These are phyloP conservation scores for Epichloe festucae DNA, from an alignment of 2,329 filamentous ascomycete genomes.

Conservation along the genomic window DNA sequence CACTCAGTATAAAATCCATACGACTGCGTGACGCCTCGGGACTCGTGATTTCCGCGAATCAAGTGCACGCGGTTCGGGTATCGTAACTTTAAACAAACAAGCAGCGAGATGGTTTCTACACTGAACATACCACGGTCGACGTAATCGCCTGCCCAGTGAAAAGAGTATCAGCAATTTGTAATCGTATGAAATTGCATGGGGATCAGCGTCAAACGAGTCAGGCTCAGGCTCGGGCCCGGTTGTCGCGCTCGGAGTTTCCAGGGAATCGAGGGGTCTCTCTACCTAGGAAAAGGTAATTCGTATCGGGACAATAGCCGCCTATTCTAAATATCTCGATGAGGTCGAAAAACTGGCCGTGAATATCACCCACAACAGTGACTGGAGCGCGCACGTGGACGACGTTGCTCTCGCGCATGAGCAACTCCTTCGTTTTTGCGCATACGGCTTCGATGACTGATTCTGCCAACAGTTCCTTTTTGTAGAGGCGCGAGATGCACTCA, in stretches of 20 bases:
- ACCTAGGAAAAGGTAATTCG: constrained; percentile 97
- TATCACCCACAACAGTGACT: constrained; percentile 94
- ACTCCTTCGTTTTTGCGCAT: constrained; percentile 97
- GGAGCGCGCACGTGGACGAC: constrained; percentile 93
- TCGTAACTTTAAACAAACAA: constrained; percentile 92
- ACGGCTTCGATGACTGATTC: constrained; percentile 98
- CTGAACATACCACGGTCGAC: constrained; percentile 97
- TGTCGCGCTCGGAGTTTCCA: neutral
- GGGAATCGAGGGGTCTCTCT: constrained; percentile 9
- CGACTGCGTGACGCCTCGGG: constrained; percentile 91
- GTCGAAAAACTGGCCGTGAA: constrained; percentile 98
- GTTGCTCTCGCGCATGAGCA: constrained; percentile 99
- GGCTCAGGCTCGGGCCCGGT: neutral
- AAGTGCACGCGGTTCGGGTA: constrained; percentile 93
- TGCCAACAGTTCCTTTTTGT: constrained; percentile 91
- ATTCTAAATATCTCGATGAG: constrained; percentile 99
- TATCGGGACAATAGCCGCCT: constrained; percentile 91
- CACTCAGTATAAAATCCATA: constrained; percentile 99
- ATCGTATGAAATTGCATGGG: neutral
- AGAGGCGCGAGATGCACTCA: constrained; percentile 93
- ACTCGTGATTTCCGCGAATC: constrained; percentile 96
- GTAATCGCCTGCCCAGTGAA: constrained; percentile 59
- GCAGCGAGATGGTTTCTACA: constrained; percentile 94
- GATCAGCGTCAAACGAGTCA: neutral
- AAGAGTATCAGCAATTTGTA: neutral